Percentiles rank a stretch among this genome's conserved stretches.
These are phyloP conservation scores for Nyssa sinensis DNA, from an alignment of 148 eudicot species.

Conservation along the genomic window DNA sequence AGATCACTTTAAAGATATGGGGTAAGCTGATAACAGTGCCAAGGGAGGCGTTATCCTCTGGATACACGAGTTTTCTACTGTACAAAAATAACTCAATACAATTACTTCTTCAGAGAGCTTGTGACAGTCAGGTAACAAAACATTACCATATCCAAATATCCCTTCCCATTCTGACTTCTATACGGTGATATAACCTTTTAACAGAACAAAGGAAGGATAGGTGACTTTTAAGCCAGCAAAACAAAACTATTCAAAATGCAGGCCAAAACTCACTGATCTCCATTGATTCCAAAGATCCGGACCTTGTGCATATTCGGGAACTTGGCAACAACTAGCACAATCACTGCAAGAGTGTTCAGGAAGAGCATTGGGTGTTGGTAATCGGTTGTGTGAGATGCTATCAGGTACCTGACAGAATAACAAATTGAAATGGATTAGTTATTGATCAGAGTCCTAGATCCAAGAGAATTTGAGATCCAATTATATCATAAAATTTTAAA, in stretches of 20 bases:
- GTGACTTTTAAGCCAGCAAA: slow-evolving; percentile 2
- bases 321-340: slow-evolving; percentile 82
- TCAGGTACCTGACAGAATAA: slow-evolving; percentile 57
- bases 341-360: slow-evolving; percentile 78
- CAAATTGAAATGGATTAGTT: neutral
- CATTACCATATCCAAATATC: neutral
- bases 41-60: neutral
- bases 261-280: slow-evolving; percentile 51
- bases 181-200: slow-evolving; percentile 32
- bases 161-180: slow-evolving; percentile 25
- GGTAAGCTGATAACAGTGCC: slow-evolving; percentile 4
- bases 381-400: slow-evolving; percentile 96
- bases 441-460: slow-evolving; percentile 8
- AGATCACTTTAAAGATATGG: slow-evolving; percentile 2
- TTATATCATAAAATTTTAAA: neutral
- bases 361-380: slow-evolving; percentile 91
- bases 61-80: slow-evolving; percentile 10
- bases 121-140: neutral
- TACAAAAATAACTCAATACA: slow-evolving; percentile 12
- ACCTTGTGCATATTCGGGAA: slow-evolving; percentile 98
- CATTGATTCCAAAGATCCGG: slow-evolving; percentile 92
- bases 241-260: slow-evolving; percentile 5
- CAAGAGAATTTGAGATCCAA: neutral
- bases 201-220: neutral
- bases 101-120: slow-evolving; percentile 18